phyloP scores from a whole-genome alignment of 768 basidiomycete genomes.

The Tylopilus rubrobrunneus region DNA sequence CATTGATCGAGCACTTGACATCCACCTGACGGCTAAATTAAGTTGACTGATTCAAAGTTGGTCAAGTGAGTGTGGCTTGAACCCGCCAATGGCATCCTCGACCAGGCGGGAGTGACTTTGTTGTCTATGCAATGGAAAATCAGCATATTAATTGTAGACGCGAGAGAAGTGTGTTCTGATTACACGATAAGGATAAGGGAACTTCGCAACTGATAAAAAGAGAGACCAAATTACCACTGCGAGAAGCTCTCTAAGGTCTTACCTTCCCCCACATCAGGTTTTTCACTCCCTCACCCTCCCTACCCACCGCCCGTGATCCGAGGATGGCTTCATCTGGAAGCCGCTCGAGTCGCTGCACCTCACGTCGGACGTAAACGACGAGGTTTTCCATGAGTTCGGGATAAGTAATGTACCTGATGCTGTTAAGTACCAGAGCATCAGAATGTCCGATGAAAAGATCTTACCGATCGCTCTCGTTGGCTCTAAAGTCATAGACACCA shows the following conservation, averaged over 20 bases:
- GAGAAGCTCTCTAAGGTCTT: conserved; percentile 10
- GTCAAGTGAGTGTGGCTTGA: neutral
- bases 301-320: conserved; percentile 31
- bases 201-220: neutral
- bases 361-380: conserved; percentile 66
- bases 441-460: neutral
- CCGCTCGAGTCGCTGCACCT: conserved; percentile 63
- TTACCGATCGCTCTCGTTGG: conserved; percentile 41
- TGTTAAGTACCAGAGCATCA: neutral
- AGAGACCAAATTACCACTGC: neutral
- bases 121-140: conserved; percentile 1
- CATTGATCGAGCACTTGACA: neutral
- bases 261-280: conserved; percentile 28
- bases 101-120: neutral
- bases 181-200: neutral
- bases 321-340: conserved; percentile 41
- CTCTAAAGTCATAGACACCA: conserved; percentile 68
- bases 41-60: neutral
- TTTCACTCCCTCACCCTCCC: conserved; percentile 31
- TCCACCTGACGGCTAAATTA: neutral
- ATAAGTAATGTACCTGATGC: conserved; percentile 67
- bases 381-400: conserved; percentile 71
- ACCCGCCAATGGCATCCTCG: neutral
- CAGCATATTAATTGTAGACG: neutral
- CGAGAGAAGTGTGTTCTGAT: conserved; percentile 2